Conservation (phyloP, 495 filamentous ascomycete species). For the Saxispiralis lemnorum region DNA sequence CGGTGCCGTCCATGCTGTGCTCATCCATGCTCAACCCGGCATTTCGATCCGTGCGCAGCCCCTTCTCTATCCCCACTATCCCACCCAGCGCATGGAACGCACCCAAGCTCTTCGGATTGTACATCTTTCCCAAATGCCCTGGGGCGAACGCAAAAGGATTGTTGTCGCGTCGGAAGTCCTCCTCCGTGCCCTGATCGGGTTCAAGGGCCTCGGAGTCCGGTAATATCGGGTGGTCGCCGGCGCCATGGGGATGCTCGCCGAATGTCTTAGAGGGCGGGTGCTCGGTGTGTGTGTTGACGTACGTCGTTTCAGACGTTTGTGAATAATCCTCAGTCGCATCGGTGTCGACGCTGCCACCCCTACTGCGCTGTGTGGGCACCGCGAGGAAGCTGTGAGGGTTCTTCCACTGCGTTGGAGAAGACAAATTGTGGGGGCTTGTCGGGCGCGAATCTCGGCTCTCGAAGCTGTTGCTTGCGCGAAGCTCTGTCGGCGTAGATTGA, state of each 20-base stretch:
- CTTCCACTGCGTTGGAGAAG: slow-evolving; percentile 40
- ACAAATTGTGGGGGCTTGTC: slow-evolving; percentile 80
- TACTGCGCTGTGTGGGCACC: slow-evolving; percentile 42
- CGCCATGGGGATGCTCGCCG: slow-evolving; percentile 4
- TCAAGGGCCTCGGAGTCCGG: slow-evolving; percentile 42
- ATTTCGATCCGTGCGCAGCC: slow-evolving; percentile 48
- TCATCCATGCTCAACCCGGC: slow-evolving; percentile 66
- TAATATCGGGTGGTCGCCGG: slow-evolving; percentile 18
- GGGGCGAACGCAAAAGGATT: slow-evolving; percentile 73
- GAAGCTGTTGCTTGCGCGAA: slow-evolving; percentile 44
- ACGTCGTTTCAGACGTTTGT: slow-evolving; percentile 32
- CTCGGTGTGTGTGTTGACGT: slow-evolving; percentile 20
- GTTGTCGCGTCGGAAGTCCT: slow-evolving; percentile 53
- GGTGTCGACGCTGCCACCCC: slow-evolving; percentile 49
- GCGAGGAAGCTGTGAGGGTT: slow-evolving; percentile 43
- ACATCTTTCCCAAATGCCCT: slow-evolving; percentile 59
- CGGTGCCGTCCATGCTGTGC: slow-evolving; percentile 36
- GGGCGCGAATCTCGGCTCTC: slow-evolving; percentile 63
- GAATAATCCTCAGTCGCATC: slow-evolving; percentile 31
- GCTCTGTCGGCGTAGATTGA: slow-evolving; percentile 36
- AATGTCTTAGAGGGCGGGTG: slow-evolving; percentile 20
- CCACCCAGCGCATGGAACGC: slow-evolving; percentile 71
- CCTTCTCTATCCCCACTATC: slow-evolving; percentile 54
- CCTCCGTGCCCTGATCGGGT: slow-evolving; percentile 53
- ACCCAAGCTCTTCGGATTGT: slow-evolving; percentile 63